These are phyloP conservation scores for Fusarium concolor DNA, from an alignment of 2,329 filamentous ascomycete genomes.

Conservation along the genomic window DNA sequence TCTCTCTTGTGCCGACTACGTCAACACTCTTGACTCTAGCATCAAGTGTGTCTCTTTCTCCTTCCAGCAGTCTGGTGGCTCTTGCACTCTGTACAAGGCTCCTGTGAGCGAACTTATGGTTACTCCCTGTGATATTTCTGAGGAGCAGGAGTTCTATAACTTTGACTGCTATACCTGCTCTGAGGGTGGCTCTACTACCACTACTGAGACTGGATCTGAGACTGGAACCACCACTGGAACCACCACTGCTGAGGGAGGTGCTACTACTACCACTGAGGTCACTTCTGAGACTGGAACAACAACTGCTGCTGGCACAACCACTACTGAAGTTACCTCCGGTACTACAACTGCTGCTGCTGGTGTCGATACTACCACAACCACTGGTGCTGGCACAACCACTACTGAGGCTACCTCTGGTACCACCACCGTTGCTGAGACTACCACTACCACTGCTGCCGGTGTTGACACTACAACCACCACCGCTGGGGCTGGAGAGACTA, in stretches of 20 bases:
- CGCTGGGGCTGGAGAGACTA: not conserved
- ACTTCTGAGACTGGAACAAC: not conserved
- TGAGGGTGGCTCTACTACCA: conserved; percentile 8
- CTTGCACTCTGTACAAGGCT: not conserved
- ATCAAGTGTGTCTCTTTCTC: not conserved
- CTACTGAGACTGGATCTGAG: not conserved
- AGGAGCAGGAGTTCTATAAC: not conserved
- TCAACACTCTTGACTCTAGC: not conserved
- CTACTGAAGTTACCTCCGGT: not conserved
- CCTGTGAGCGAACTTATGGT: not conserved
- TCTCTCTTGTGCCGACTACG: not conserved
- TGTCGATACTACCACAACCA: not conserved
- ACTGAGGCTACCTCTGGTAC: not conserved
- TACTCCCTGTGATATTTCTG: accelerated
- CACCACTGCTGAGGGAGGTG: not conserved
- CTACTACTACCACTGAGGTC: not conserved
- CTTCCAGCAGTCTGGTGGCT: not conserved
- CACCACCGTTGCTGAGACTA: not conserved
- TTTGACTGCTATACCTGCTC: conserved; percentile 11
- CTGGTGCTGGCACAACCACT: not conserved
- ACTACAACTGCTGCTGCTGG: not conserved
- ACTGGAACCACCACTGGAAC: not conserved
- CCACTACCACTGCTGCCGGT: not conserved
- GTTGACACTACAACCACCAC: not conserved
- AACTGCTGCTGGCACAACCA: not conserved